phyloP scores from a whole-genome alignment of 768 basidiomycete species.

The Tylopilus vinaceipallidus region DNA sequence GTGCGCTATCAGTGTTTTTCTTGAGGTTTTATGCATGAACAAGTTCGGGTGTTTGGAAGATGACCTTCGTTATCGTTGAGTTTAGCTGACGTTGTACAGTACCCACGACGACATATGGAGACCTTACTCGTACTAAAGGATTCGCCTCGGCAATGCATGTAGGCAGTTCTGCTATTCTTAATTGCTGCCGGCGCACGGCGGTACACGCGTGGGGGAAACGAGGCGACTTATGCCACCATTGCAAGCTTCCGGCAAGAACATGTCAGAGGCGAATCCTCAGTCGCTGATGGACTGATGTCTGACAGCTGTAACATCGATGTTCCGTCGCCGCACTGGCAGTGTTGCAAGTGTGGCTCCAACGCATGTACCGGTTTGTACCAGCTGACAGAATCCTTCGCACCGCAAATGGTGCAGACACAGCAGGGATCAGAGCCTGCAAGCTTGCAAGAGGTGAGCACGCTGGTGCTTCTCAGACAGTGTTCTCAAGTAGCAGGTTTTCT shows the following conservation, averaged over 20 bases:
- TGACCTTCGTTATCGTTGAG: conserved; percentile 8
- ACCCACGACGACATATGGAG: conserved; percentile 18
- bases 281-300: too few species aligned
- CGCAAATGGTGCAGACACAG: conserved; percentile 8
- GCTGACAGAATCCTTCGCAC: conserved; percentile 1
- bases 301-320: too few species aligned
- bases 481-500: not conserved
- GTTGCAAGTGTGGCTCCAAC: conserved; percentile 11
- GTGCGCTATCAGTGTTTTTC: conserved; percentile 20
- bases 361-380: not conserved
- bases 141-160: too few species aligned
- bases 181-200: not conserved
- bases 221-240: conserved; percentile 11
- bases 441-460: not conserved
- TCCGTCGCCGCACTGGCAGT: conserved; percentile 5
- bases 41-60: conserved; percentile 7
- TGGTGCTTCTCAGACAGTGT: conserved; percentile 4
- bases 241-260: conserved; percentile 13
- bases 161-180: too few species aligned
- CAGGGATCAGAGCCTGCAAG: not conserved
- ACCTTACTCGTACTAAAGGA: conserved; percentile 1
- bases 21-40: conserved; percentile 20
- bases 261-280: conserved; percentile 13
- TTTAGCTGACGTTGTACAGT: conserved; percentile 28
- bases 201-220: conserved; percentile 15